Evolutionary conservation across 2,329 filamentous ascomycete species (phyloP).

Genomic region (Tolypocladium cylindrosporum): DNA sequence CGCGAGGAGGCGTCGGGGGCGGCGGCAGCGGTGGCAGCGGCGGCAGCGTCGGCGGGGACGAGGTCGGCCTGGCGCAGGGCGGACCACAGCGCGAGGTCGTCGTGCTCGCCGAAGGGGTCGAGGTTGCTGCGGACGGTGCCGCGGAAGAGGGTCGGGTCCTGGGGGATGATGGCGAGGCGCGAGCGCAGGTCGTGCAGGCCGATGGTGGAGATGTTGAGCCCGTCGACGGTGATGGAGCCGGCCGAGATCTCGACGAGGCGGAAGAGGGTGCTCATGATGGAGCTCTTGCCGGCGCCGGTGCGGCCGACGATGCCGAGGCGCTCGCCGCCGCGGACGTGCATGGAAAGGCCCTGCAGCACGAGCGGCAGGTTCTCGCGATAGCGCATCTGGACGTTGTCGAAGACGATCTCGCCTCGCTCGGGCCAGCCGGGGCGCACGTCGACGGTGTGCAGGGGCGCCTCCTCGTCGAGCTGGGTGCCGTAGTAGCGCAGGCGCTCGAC

Average conservation of each 20-base stretch:
- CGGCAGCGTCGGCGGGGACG: constrained; percentile 47
- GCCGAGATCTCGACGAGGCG: constrained; percentile 58
- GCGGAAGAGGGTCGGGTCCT: constrained; percentile 74
- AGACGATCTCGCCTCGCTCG: constrained; percentile 70
- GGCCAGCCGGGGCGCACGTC: constrained; percentile 74
- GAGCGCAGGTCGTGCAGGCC: constrained; percentile 68
- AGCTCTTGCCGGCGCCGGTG: constrained; percentile 74
- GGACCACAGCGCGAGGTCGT: constrained; percentile 67
- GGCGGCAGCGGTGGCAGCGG: constrained; percentile 37
- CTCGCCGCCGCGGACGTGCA: constrained; percentile 67
- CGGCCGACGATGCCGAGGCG: constrained; percentile 73
- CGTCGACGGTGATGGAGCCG: constrained; percentile 55
- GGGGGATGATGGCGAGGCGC: constrained; percentile 71
- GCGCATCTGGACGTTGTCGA: constrained; percentile 68
- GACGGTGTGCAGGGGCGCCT: constrained; percentile 70
- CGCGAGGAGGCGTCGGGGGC: constrained; percentile 65
- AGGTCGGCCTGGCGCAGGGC: constrained; percentile 70
- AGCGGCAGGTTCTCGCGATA: constrained; percentile 64
- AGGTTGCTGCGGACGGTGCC: constrained; percentile 73
- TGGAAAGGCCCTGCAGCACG: constrained; percentile 59
- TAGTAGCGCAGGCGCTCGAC: constrained; percentile 90
- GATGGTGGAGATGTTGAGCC: constrained; percentile 59
- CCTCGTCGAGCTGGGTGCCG: constrained; percentile 75
- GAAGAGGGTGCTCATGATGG: constrained; percentile 76
- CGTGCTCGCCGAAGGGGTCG: constrained; percentile 71